Conservation (phyloP, 2,329 filamentous ascomycete genomes). For the Neophaeococcomyces mojaviensis region DNA sequence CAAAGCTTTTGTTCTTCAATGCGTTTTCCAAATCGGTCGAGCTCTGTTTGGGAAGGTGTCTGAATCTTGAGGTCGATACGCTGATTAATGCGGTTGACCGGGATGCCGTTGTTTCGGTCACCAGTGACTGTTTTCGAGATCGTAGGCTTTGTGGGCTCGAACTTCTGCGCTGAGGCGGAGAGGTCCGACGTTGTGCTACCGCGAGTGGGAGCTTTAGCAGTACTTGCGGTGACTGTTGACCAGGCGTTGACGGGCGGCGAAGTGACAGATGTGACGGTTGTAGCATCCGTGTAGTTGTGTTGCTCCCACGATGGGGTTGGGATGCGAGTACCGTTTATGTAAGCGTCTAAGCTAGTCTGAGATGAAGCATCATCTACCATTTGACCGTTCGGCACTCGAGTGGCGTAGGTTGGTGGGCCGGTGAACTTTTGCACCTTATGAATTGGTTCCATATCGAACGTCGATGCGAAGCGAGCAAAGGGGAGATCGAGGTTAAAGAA, state of each 20-base stretch:
- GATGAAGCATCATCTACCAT: constrained; percentile 2
- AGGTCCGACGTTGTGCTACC: neutral
- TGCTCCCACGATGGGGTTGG: no score
- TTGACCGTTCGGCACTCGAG: neutral
- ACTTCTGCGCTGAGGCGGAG: constrained; percentile 8
- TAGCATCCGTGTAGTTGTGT: no score
- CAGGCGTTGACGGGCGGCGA: constrained; percentile 8
- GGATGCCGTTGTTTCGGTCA: constrained; percentile 27
- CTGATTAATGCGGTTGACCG: constrained; percentile 41
- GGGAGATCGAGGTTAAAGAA: constrained; percentile 10
- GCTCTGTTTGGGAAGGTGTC: constrained; percentile 31
- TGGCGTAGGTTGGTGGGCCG: neutral
- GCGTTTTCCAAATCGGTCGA: constrained; percentile 33
- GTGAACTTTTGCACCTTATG: constrained; percentile 2
- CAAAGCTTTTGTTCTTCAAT: constrained; percentile 39
- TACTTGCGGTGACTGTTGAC: constrained; percentile 9
- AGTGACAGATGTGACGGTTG: constrained; percentile 1
- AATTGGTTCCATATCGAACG: constrained; percentile 16
- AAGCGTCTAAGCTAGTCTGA: neutral
- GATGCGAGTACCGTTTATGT: neutral
- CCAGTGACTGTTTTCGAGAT: constrained; percentile 25
- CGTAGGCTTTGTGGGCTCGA: constrained; percentile 9
- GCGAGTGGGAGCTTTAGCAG: constrained; percentile 5
- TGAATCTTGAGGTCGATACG: constrained; percentile 41
- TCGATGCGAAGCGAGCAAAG: constrained; percentile 16